Conservation (phyloP, 176 grass and related monocot genomes). For the Triticum turgidum region DNA sequence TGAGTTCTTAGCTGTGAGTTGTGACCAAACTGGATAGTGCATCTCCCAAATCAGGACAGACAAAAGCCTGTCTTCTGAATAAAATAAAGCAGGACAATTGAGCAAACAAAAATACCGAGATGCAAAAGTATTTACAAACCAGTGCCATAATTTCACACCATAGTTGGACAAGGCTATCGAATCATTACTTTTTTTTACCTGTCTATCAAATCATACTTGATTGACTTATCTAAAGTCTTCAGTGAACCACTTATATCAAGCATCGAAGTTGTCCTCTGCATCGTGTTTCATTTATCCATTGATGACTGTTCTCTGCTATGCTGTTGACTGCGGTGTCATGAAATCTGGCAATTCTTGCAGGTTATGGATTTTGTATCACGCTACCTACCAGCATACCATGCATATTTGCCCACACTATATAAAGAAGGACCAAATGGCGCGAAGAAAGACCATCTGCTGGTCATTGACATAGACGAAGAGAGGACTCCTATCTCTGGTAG, state of each 20-base stretch:
- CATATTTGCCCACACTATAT: conserved; percentile 80
- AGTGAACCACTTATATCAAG: not conserved
- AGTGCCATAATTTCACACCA: not conserved
- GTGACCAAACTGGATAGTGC: conserved; percentile 5
- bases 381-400: conserved; percentile 88
- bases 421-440: conserved; percentile 72
- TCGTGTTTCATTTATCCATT: conserved; percentile 4
- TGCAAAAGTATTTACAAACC: not conserved
- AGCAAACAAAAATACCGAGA: conserved; percentile 1
- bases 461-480: conserved; percentile 81
- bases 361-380: conserved; percentile 97
- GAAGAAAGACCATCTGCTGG: conserved; percentile 64
- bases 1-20: not conserved
- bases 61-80: not conserved
- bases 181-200: not conserved
- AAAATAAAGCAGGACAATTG: not conserved
- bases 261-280: not conserved
- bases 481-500: conserved; percentile 63
- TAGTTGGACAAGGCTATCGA: not conserved
- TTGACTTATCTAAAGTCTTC: conserved; percentile 6
- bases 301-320: not conserved
- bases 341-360: conserved; percentile 42
- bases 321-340: not conserved
- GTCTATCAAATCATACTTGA: not conserved
- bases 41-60: not conserved